These are phyloP conservation scores for Ustilago bromivora DNA, from an alignment of 1,284 basidiomycete genomes.

Conservation along the genomic window DNA sequence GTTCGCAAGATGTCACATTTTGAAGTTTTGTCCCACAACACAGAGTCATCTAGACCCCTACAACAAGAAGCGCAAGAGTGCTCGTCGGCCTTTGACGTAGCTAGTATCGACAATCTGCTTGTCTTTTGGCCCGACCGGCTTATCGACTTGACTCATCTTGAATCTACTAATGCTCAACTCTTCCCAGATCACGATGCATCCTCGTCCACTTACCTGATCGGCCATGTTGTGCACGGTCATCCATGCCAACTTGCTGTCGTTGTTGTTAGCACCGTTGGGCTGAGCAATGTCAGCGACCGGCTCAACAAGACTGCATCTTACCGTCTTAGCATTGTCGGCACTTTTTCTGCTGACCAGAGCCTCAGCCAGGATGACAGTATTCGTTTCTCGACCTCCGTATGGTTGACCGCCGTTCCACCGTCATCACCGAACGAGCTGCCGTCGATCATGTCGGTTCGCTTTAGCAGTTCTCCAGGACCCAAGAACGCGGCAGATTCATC, in stretches of 20 bases:
- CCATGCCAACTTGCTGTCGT: slow-evolving; percentile 28
- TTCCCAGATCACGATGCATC: neutral
- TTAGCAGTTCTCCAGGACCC: neutral
- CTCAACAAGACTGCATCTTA: slow-evolving; percentile 1
- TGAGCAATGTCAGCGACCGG: neutral
- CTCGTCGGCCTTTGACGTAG: neutral
- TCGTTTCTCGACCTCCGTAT: neutral
- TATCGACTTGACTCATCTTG: slow-evolving; percentile 11
- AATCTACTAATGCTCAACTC: neutral
- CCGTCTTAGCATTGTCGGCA: slow-evolving; percentile 16
- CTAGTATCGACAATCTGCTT: slow-evolving; percentile 24
- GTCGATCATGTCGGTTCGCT: slow-evolving; percentile 9
- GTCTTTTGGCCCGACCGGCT: slow-evolving; percentile 48
- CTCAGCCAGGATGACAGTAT: neutral
- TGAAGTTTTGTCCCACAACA: slow-evolving; percentile 19
- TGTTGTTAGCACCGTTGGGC: slow-evolving; percentile 16
- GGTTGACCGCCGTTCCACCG: slow-evolving; percentile 5
- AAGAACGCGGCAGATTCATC: neutral
- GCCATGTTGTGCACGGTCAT: slow-evolving; percentile 20
- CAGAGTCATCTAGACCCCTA: slow-evolving; percentile 1
- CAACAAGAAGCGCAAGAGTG: neutral
- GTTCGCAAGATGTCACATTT: slow-evolving; percentile 28
- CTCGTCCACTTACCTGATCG: slow-evolving; percentile 13
- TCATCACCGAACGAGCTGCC: slow-evolving; percentile 10
- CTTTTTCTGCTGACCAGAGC: neutral